A percentile compares a stretch with the other conserved stretches of the same genome.
Evolutionary conservation across 106 monocot genomes (phyloP).

Genomic region (Apostasia ramifera): DNA sequence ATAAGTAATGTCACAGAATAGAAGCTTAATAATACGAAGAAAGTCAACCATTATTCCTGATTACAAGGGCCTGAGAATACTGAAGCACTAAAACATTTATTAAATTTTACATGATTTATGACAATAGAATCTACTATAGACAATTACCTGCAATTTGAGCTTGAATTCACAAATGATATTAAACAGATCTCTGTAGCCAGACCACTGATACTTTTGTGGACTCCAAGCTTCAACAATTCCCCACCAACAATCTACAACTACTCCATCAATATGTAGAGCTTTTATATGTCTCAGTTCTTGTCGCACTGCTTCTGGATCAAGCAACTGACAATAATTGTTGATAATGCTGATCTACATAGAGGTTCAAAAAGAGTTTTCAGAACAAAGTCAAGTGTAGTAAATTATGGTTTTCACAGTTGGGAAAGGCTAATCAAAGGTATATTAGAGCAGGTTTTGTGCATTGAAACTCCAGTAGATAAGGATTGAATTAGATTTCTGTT

Average conservation of each 20-base stretch:
- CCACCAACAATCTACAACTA: slow-evolving; percentile 93
- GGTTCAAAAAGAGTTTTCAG: slow-evolving; percentile 8
- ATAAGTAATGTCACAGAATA: too few species aligned
- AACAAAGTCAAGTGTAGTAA: background rate
- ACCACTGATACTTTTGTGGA: slow-evolving; percentile 88
- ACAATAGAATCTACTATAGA: background rate
- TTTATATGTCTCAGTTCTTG: slow-evolving; percentile 73
- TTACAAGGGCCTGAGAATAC: background rate
- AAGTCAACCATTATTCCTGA: background rate
- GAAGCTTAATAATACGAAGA: too few species aligned
- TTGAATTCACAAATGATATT: slow-evolving; percentile 71
- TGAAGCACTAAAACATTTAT: too few species aligned
- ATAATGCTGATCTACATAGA: slow-evolving; percentile 52
- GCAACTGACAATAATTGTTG: slow-evolving; percentile 77
- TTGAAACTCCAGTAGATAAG: slow-evolving; percentile 2
- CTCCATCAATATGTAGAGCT: slow-evolving; percentile 79
- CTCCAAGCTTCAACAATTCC: slow-evolving; percentile 91
- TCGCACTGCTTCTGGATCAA: slow-evolving; percentile 63
- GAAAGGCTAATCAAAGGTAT: background rate
- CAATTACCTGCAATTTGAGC: slow-evolving; percentile 72
- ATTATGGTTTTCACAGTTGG: background rate
- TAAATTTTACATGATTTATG: too few species aligned
- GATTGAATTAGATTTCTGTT: background rate
- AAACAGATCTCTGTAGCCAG: slow-evolving; percentile 86
- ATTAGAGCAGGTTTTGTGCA: background rate